Percentiles rank a stretch among this genome's conserved stretches.
Conservation (phyloP, 164 flowering plant genomes). For the Chimonanthus praecox region DNA sequence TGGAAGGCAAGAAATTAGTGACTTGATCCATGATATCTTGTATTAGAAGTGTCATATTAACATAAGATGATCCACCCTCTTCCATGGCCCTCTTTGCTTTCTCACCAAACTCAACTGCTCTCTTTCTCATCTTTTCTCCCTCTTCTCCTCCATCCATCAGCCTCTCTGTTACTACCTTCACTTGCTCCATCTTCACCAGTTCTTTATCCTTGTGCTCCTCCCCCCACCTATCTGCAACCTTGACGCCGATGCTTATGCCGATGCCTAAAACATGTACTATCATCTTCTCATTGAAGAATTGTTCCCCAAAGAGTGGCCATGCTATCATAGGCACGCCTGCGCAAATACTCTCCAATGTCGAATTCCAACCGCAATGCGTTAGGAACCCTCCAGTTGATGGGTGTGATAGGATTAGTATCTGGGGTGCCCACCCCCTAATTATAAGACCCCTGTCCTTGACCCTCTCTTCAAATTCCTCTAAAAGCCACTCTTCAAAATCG, state of each 20-base stretch:
- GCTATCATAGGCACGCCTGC: constrained; percentile 56
- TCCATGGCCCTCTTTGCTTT: constrained; percentile 34
- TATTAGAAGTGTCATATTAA: constrained; percentile 30
- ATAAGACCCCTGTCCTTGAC: constrained; percentile 41
- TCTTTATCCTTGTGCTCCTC: constrained; percentile 26
- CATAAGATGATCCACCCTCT: constrained; percentile 47
- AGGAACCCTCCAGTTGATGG: constrained; percentile 46
- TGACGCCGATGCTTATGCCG: constrained; percentile 39
- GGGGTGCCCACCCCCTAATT: constrained; percentile 71
- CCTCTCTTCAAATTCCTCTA: constrained; percentile 39
- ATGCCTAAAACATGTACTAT: constrained; percentile 32
- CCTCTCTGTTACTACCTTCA: constrained; percentile 26
- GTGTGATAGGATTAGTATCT: constrained; percentile 49
- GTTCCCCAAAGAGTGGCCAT: constrained; percentile 59
- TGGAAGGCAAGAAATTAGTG: too few species aligned
- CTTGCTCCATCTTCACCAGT: constrained; percentile 12
- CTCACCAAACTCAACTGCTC: constrained; percentile 30
- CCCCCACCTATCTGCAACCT: constrained; percentile 20
- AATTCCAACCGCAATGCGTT: constrained; percentile 73
- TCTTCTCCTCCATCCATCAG: constrained; percentile 37
- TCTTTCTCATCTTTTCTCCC: constrained; percentile 28
- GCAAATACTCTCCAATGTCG: constrained; percentile 43
- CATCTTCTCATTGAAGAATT: constrained; percentile 53
- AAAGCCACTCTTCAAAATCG: constrained; percentile 39
- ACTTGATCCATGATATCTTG: constrained; percentile 24